phyloP scores from a whole-genome alignment of 2,329 filamentous ascomycete genomes.

The Fusarium nelsonii region DNA sequence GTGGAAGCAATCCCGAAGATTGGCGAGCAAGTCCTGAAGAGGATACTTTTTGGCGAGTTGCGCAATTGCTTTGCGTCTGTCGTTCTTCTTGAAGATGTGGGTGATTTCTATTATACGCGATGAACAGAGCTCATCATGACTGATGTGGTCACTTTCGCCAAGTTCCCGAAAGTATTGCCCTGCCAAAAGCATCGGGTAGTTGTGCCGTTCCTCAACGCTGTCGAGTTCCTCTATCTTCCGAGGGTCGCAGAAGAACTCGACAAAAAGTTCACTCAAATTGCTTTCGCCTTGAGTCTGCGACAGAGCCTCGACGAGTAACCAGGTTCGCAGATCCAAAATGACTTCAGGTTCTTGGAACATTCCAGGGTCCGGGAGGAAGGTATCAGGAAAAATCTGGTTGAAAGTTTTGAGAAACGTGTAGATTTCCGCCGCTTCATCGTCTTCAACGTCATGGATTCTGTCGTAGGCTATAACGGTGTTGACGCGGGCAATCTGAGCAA shows the following conservation, averaged over 20 bases:
- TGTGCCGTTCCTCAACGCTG: not conserved
- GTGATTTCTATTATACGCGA: slow-evolving; percentile 38
- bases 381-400: slow-evolving; percentile 49
- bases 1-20: slow-evolving; percentile 39
- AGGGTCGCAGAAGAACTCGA: slow-evolving; percentile 50
- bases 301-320: slow-evolving; percentile 50
- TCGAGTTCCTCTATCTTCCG: not conserved
- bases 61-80: slow-evolving; percentile 6
- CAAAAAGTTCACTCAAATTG: slow-evolving; percentile 9
- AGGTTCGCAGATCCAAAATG: slow-evolving; percentile 55
- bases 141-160: slow-evolving; percentile 25
- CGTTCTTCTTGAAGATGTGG: slow-evolving; percentile 18
- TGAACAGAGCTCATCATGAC: slow-evolving; percentile 39
- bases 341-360: slow-evolving; percentile 39
- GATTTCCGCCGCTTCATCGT: slow-evolving; percentile 20
- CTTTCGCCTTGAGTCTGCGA: slow-evolving; percentile 16
- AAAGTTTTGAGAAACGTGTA: slow-evolving; percentile 51
- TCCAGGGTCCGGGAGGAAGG: slow-evolving; percentile 43
- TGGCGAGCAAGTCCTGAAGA: slow-evolving; percentile 30
- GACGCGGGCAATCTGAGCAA: slow-evolving; percentile 46
- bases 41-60: slow-evolving; percentile 38
- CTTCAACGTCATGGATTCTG: slow-evolving; percentile 38
- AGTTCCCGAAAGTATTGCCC: slow-evolving; percentile 48
- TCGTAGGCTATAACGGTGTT: slow-evolving; percentile 55
- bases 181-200: slow-evolving; percentile 27